These are phyloP conservation scores for Peziza echinospora DNA, from an alignment of 495 filamentous ascomycete species.

Conservation along the genomic window DNA sequence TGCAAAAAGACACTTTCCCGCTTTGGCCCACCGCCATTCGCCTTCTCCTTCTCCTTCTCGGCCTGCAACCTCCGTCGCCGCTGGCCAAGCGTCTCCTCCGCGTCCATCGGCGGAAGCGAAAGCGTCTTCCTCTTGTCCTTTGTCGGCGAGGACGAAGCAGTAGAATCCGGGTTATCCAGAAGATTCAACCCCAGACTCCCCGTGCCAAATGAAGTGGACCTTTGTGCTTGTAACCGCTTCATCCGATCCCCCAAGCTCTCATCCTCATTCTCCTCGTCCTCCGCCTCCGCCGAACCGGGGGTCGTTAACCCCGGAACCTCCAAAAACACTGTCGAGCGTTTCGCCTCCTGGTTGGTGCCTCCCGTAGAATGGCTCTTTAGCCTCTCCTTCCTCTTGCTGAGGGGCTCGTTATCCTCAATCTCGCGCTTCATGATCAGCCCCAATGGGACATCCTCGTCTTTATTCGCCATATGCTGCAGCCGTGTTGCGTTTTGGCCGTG, in stretches of 20 bases:
- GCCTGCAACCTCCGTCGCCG: constrained; percentile 59
- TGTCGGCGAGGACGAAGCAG: too few species aligned
- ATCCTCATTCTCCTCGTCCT: constrained; percentile 35
- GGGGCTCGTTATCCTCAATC: constrained; percentile 76
- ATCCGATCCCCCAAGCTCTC: constrained; percentile 65
- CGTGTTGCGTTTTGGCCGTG: constrained; percentile 32
- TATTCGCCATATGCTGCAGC: constrained; percentile 20
- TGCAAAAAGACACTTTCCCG: constrained; percentile 17
- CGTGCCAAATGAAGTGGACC: constrained; percentile 36
- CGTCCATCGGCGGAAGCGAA: constrained; percentile 25
- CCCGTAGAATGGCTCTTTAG: neutral
- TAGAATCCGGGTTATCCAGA: constrained; percentile 25
- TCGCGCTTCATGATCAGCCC: constrained; percentile 70
- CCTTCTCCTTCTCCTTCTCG: constrained; percentile 34
- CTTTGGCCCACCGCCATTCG: constrained; percentile 19
- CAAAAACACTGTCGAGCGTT: constrained; percentile 16
- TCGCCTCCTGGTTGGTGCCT: constrained; percentile 6
- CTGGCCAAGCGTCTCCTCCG: constrained; percentile 77
- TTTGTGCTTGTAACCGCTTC: constrained; percentile 39
- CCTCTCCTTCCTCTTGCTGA: constrained; percentile 37
- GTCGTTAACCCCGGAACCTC: constrained; percentile 11
- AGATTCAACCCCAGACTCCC: constrained; percentile 63
- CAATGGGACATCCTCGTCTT: constrained; percentile 43
- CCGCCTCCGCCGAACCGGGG: constrained; percentile 20
- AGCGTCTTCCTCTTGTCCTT: constrained; percentile 18